Evolutionary conservation across 2,329 filamentous ascomycete species (phyloP).

Genomic region (Domatiomyces catenatus): DNA sequence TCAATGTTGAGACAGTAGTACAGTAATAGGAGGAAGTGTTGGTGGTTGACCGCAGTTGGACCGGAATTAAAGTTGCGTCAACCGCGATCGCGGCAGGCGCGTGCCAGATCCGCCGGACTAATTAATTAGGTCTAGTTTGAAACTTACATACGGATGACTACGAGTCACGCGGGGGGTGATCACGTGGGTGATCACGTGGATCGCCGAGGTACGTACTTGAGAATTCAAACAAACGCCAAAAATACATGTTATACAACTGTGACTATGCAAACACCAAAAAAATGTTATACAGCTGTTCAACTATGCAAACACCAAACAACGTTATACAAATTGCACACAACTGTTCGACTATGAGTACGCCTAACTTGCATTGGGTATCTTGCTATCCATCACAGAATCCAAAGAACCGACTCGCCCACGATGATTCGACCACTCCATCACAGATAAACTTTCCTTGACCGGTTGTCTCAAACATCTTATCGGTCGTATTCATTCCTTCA

Average conservation of each 20-base stretch:
- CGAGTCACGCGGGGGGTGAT: too few relatives aligned
- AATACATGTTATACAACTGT: too few relatives aligned
- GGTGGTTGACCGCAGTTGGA: background rate
- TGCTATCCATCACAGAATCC: background rate
- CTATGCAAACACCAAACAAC: too few relatives aligned
- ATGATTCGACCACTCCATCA: background rate
- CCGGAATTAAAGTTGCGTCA: background rate
- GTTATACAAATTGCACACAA: too few relatives aligned
- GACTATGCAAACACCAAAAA: too few relatives aligned
- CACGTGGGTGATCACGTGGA: too few relatives aligned
- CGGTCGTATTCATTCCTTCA: background rate
- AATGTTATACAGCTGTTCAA: too few relatives aligned
- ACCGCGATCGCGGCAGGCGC: background rate
- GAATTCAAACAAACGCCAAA: too few relatives aligned
- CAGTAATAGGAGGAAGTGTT: background rate
- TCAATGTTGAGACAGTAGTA: constrained; percentile 1
- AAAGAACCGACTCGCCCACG: background rate
- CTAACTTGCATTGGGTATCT: too few relatives aligned
- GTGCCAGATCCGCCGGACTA: background rate
- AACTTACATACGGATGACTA: too few relatives aligned
- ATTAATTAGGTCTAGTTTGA: background rate
- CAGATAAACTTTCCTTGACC: background rate
- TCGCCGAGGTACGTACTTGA: too few relatives aligned
- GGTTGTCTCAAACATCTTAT: background rate
- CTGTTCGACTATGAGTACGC: too few relatives aligned